phyloP scores from a whole-genome alignment of 176 grass and related monocot genomes.

The Microstegium vimineum region DNA sequence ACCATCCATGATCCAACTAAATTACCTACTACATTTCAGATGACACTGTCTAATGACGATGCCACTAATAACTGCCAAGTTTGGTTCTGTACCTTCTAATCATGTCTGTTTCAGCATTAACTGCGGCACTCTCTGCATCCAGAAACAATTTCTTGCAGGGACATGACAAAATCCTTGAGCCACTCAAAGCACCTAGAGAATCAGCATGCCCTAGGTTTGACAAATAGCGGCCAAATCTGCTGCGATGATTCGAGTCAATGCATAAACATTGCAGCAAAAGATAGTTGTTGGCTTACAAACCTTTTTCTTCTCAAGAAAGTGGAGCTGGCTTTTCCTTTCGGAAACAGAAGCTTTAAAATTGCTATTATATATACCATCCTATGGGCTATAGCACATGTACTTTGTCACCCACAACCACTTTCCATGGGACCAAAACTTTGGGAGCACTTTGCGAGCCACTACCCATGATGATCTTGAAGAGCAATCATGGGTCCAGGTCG shows the following conservation, averaged over 20 bases:
- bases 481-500: slow-evolving; percentile 21
- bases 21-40: background rate
- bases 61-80: background rate
- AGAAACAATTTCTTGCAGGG: slow-evolving; percentile 6
- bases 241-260: slow-evolving; percentile 29
- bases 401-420: slow-evolving; percentile 35
- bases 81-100: slow-evolving; percentile 19
- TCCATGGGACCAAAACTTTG: slow-evolving; percentile 25
- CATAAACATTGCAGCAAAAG: slow-evolving; percentile 28
- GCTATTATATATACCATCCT: background rate
- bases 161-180: slow-evolving; percentile 44
- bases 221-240: slow-evolving; percentile 20
- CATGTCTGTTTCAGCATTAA: slow-evolving; percentile 12
- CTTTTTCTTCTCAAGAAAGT: slow-evolving; percentile 54
- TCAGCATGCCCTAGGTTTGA: slow-evolving; percentile 38
- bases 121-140: background rate
- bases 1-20: background rate
- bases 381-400: slow-evolving; percentile 13
- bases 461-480: slow-evolving; percentile 24
- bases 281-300: slow-evolving; percentile 22
- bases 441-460: slow-evolving; percentile 31
- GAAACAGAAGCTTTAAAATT: background rate
- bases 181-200: slow-evolving; percentile 39
- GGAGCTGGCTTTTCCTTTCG: slow-evolving; percentile 26
- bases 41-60: background rate